phyloP scores from a whole-genome alignment of 441 rosid species.

The Caryocar brasiliense region DNA sequence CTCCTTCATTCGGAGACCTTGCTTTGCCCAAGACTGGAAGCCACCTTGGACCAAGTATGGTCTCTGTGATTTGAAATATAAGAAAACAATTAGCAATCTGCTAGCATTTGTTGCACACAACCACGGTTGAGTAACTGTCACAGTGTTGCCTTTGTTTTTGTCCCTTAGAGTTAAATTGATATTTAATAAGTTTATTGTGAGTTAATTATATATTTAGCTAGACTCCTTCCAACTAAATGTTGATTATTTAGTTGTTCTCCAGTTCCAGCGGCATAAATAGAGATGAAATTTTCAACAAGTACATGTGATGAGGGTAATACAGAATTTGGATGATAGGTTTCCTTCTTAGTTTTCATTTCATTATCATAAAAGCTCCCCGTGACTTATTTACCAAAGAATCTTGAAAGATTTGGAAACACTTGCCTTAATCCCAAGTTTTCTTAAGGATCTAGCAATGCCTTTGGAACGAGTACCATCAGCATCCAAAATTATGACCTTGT shows the following conservation, averaged over 20 bases:
- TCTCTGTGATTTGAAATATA: constrained; percentile 37
- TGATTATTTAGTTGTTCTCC: background rate
- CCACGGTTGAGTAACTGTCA: too few species aligned
- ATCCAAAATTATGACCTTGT: constrained; percentile 89
- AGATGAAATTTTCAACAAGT: too few species aligned
- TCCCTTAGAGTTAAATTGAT: too few species aligned
- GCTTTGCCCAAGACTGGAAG: constrained; percentile 68
- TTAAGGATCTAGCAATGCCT: constrained; percentile 87
- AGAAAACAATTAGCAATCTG: constrained; percentile 7
- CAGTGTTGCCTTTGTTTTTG: too few species aligned
- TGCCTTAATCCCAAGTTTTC: constrained; percentile 78
- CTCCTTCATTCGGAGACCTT: constrained; percentile 73
- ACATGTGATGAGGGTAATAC: background rate
- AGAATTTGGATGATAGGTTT: background rate
- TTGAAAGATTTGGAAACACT: constrained; percentile 17
- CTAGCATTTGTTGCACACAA: background rate
- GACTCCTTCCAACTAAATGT: background rate
- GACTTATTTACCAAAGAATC: background rate
- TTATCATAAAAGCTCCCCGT: background rate
- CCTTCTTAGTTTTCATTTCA: too few species aligned
- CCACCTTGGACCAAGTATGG: constrained; percentile 84
- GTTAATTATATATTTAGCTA: background rate
- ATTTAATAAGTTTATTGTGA: too few species aligned
- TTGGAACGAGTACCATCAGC: constrained; percentile 77
- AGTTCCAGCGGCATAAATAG: too few species aligned